Evolutionary conservation across 1,284 basidiomycete species (phyloP).

Genomic region (Tilletia setariae): DNA sequence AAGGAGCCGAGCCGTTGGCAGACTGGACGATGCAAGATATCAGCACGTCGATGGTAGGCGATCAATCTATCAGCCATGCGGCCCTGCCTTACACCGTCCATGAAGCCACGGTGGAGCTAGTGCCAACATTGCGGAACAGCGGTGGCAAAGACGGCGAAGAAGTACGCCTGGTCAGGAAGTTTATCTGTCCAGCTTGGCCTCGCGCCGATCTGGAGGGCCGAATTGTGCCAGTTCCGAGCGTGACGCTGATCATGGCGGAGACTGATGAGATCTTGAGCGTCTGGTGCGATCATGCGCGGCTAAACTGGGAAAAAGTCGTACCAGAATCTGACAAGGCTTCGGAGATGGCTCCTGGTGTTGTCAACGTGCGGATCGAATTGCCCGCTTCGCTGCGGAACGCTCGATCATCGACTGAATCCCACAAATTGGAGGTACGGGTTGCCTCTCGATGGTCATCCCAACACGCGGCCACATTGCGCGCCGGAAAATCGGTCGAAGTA

Average conservation of each 20-base stretch:
- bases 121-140: neutral
- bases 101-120: neutral
- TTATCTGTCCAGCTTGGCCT: slow-evolving; percentile 1
- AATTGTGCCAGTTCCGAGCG: neutral
- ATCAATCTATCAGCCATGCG: slow-evolving; percentile 6
- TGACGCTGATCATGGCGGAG: neutral
- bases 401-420: neutral
- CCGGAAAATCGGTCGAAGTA: neutral
- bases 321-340: neutral
- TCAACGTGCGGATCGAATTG: neutral
- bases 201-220: slow-evolving; percentile 6
- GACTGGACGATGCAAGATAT: slow-evolving; percentile 8
- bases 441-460: neutral
- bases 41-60: neutral
- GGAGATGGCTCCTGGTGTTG: neutral
- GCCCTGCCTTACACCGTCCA: neutral
- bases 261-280: neutral
- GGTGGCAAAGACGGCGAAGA: neutral
- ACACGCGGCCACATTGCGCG: neutral
- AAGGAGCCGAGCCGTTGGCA: neutral
- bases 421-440: neutral
- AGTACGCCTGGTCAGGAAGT: neutral
- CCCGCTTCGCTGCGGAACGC: neutral
- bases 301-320: neutral
- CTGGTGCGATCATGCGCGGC: slow-evolving; percentile 10